A percentile compares a stretch with the other conserved stretches of the same genome.
These are phyloP conservation scores for Ganoderma sp. DNA, from an alignment of 1,284 basidiomycete genomes.

Conservation along the genomic window DNA sequence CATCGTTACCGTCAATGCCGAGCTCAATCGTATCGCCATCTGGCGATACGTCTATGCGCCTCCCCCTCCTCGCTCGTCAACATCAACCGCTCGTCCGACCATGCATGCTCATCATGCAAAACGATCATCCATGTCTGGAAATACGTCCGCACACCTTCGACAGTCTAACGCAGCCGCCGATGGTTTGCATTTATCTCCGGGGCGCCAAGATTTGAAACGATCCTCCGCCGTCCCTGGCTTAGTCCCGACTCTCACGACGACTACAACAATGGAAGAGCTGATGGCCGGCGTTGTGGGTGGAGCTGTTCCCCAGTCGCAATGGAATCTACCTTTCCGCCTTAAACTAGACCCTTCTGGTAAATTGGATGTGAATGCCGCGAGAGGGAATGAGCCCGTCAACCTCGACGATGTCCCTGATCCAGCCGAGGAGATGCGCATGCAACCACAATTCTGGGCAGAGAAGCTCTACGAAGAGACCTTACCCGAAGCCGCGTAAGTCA, in stretches of 20 bases:
- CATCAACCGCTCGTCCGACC: slow-evolving; percentile 21
- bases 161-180: slow-evolving; percentile 29
- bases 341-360: slow-evolving; percentile 22
- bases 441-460: slow-evolving; percentile 72
- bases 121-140: slow-evolving; percentile 34
- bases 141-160: slow-evolving; percentile 32
- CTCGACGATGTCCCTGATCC: slow-evolving; percentile 46
- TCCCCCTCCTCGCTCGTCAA: slow-evolving; percentile 49
- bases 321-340: slow-evolving; percentile 50
- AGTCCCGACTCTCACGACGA: slow-evolving; percentile 48
- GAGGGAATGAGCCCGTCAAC: slow-evolving; percentile 52
- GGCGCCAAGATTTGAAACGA: slow-evolving; percentile 29
- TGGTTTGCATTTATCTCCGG: slow-evolving; percentile 28
- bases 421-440: slow-evolving; percentile 66
- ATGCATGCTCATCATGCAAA: slow-evolving; percentile 26
- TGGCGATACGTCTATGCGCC: slow-evolving; percentile 75
- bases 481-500: slow-evolving; percentile 55
- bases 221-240: slow-evolving; percentile 34
- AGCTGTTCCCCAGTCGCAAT: slow-evolving; percentile 36
- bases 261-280: slow-evolving; percentile 59
- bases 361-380: slow-evolving; percentile 66
- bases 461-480: slow-evolving; percentile 59
- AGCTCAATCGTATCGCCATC: slow-evolving; percentile 57
- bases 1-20: slow-evolving; percentile 61
- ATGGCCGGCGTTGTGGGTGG: slow-evolving; percentile 39